Conservation (phyloP, 2,329 filamentous ascomycete species). For the Chlorencoelia australis region DNA sequence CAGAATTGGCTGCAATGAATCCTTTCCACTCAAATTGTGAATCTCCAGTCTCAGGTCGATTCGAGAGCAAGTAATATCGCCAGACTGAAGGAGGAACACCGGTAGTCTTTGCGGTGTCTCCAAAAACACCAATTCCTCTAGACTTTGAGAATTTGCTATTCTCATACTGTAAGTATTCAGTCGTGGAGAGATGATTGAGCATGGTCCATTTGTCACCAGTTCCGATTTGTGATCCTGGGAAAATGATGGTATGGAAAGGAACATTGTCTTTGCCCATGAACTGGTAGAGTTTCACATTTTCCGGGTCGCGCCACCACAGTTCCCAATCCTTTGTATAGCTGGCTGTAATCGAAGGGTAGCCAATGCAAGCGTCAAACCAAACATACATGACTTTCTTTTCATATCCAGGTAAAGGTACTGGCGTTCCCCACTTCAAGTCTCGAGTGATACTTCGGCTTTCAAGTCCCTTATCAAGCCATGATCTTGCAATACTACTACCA, state of each 20-base stretch:
- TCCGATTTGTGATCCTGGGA: slow-evolving; percentile 78
- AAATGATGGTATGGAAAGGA: slow-evolving; percentile 79
- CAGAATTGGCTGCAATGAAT: slow-evolving; percentile 84
- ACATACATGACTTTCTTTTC: slow-evolving; percentile 82
- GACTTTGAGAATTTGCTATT: slow-evolving; percentile 90
- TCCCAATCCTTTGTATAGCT: slow-evolving; percentile 86
- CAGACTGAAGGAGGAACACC: slow-evolving; percentile 81
- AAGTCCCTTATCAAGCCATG: slow-evolving; percentile 75
- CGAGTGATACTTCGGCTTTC: slow-evolving; percentile 82
- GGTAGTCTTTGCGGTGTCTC: slow-evolving; percentile 78
- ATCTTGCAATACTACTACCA: slow-evolving; percentile 64
- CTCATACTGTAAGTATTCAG: slow-evolving; percentile 84
- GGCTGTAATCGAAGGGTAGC: slow-evolving; percentile 90
- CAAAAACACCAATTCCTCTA: slow-evolving; percentile 81
- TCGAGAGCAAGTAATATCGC: slow-evolving; percentile 82
- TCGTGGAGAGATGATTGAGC: slow-evolving; percentile 79
- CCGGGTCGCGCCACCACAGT: slow-evolving; percentile 87
- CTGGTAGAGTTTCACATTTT: slow-evolving; percentile 82
- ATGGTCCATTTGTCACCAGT: slow-evolving; percentile 81
- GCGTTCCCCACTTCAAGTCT: slow-evolving; percentile 78
- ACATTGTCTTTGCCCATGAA: slow-evolving; percentile 90
- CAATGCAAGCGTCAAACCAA: slow-evolving; percentile 79
- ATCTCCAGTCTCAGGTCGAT: slow-evolving; percentile 76
- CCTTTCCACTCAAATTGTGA: slow-evolving; percentile 83
- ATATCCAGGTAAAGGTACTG: slow-evolving; percentile 46